Percentiles rank a stretch among this genome's conserved stretches.
phyloP scores from a whole-genome alignment of 345 rosid species.

The Laguncularia racemosa region DNA sequence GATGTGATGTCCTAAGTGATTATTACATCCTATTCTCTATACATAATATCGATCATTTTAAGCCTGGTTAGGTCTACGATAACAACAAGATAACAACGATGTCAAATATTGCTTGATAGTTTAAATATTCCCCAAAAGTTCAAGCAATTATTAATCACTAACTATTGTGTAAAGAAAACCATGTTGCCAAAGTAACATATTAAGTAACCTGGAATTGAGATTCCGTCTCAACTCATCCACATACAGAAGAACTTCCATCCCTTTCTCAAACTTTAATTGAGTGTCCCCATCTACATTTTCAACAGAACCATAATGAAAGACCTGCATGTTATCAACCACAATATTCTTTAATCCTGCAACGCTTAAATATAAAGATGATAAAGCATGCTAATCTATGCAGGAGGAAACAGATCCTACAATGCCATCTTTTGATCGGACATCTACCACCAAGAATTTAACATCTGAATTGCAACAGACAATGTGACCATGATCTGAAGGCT shows the following conservation, averaged over 20 bases:
- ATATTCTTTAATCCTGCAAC: not conserved
- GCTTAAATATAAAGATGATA: not conserved
- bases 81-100: no score
- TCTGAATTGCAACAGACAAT: slow-evolving; percentile 24
- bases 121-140: not conserved
- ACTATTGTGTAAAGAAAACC: not conserved
- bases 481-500: slow-evolving; percentile 72
- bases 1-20: no score
- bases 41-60: no score
- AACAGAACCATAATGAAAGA: slow-evolving; percentile 59
- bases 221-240: slow-evolving; percentile 66
- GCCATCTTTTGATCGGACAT: slow-evolving; percentile 77
- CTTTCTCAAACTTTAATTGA: slow-evolving; percentile 30
- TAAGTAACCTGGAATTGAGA: slow-evolving; percentile 63
- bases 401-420: slow-evolving; percentile 22
- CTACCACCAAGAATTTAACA: slow-evolving; percentile 49
- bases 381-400: not conserved
- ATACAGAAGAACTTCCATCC: slow-evolving; percentile 34
- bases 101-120: not conserved
- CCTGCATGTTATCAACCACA: slow-evolving; percentile 24
- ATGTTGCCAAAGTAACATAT: not conserved
- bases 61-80: no score
- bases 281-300: slow-evolving; percentile 29
- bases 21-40: no score
- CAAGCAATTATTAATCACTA: not conserved